Percentiles rank a stretch among this genome's conserved stretches.
Conservation (phyloP, 163 green algal genomes). For the Scenedesmus sp. region DNA sequence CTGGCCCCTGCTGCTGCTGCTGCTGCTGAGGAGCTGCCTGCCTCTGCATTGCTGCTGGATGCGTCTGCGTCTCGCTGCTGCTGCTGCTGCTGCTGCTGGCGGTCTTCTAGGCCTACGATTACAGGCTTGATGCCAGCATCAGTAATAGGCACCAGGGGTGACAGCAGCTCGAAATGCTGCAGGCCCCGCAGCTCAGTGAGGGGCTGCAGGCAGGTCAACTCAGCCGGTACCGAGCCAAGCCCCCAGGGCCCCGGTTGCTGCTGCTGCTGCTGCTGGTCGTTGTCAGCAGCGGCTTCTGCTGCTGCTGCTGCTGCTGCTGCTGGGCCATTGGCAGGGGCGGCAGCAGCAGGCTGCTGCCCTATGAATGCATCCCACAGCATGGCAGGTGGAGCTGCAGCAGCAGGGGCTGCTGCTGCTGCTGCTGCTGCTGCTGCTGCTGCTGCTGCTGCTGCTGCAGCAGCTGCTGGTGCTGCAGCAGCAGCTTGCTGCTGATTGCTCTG, state of each 20-base stretch:
- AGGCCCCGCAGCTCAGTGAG: conserved; percentile 9
- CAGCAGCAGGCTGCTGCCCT: neutral
- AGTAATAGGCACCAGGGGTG: conserved; percentile 7
- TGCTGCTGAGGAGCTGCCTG: neutral
- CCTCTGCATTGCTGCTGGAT: neutral
- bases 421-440: neutral
- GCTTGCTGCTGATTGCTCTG: neutral
- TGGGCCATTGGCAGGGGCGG: neutral
- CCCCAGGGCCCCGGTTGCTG: neutral
- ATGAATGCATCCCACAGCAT: neutral
- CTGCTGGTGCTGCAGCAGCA: conserved; percentile 14
- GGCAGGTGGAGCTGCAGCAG: neutral
- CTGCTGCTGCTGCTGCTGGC: conserved; percentile 7
- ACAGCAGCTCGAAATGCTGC: conserved; percentile 38
- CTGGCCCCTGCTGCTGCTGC: neutral
- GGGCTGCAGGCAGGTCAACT: conserved; percentile 29
- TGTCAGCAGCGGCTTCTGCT: neutral
- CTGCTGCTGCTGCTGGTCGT: conserved; percentile 11
- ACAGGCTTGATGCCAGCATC: conserved; percentile 13
- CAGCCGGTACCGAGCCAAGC: neutral
- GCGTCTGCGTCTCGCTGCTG: neutral
- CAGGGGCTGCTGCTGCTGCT: neutral
- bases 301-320: conserved; percentile 36
- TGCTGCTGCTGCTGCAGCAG: neutral
- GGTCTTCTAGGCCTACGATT: neutral